phyloP scores from a whole-genome alignment of 345 rosid species.

The Noccaea caerulescens region DNA sequence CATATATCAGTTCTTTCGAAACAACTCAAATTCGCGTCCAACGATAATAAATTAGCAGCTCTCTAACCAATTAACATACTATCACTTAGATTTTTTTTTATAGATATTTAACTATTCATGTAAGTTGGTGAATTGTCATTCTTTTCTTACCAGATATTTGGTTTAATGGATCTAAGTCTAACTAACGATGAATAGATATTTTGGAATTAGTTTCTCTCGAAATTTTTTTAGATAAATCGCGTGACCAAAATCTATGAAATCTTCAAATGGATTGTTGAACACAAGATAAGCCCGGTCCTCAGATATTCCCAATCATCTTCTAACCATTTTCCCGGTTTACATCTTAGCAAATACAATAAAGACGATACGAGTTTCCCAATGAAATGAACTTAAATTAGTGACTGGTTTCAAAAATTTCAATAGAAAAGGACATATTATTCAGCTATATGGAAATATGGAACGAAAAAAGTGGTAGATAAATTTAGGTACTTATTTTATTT shows the following conservation, averaged over 20 bases:
- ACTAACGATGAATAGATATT: too few relatives aligned
- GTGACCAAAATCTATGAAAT: neutral
- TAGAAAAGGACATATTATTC: neutral
- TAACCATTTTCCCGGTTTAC: neutral
- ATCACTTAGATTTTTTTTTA: neutral
- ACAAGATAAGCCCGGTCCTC: neutral
- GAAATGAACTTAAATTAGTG: neutral
- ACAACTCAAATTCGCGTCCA: neutral
- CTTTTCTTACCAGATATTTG: too few relatives aligned
- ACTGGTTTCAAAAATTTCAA: neutral
- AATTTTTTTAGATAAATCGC: neutral
- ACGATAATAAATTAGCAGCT: neutral
- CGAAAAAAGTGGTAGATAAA: too few relatives aligned
- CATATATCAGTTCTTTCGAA: neutral
- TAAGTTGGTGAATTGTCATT: neutral
- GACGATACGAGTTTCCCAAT: too few relatives aligned
- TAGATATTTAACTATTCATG: neutral
- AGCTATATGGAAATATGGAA: too few relatives aligned
- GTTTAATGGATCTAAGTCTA: too few relatives aligned
- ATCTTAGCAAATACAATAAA: too few relatives aligned
- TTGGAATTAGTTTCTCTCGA: neutral
- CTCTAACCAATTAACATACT: neutral
- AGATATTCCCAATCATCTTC: neutral
- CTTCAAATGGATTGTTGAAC: neutral
- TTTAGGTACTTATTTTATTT: neutral